Evolutionary conservation across 108 stramenopile species (phyloP), one percentile per base, ranked within the genome.

Genomic region (Conticribra guillardii): DNA sequence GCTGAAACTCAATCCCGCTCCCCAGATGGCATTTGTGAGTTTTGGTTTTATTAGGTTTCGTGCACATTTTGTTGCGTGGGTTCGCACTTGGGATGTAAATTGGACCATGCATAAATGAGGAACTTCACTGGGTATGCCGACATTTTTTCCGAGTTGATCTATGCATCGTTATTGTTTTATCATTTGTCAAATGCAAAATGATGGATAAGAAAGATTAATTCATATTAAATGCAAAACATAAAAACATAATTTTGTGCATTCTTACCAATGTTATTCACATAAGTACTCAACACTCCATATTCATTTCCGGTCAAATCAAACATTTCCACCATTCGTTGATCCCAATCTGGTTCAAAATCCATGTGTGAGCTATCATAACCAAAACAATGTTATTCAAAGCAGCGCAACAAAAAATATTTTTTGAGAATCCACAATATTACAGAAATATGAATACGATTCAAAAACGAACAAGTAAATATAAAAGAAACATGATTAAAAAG

Each of bases 1-100:
- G 58, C 74, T 74, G 58, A 91, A 87, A 64, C 79, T 71, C 47
- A 96, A 67, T 19, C 94, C 96, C 4, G 97, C 95, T 23, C 94
- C 94, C 94, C 95, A 98, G 34, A 91, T 69, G 26, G 81, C 75
- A 60, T 89, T 88, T 26, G 94, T 93, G 59, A 97, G 66, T 69
- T 92, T 94, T n/a, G 93, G 90, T 57, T 64, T 66, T 37, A 16
- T 9, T 2, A 91, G 33, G 61, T 84, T 67, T 14, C 60, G 73
- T 22, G 83, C 85, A 48, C 80, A 76, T 68, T 89, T 91, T 14
- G 89, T 91, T 28, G 75, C 90, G 76, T 77, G 76, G 64, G 86
- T 94, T 34, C 89, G 60, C 17, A 89, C 82, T 33, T 82, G 86
- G 9, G 78, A 69, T 8, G 88, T 89, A 49, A 85, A 91, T 21